phyloP scores from a whole-genome alignment of 306 rosid species.

The Sindora glabra region DNA sequence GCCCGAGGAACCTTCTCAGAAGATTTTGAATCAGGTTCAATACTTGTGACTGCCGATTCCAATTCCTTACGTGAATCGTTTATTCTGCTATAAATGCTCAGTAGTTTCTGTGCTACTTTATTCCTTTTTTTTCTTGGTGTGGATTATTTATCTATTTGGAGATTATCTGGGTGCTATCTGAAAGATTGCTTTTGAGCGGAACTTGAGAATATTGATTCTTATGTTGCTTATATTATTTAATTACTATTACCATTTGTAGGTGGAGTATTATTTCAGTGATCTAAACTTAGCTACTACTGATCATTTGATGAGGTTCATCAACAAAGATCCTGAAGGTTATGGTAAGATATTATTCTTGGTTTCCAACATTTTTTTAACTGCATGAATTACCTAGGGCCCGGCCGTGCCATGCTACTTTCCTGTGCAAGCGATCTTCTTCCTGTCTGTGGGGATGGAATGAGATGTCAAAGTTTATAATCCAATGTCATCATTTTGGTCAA shows the following conservation, averaged over 20 bases:
- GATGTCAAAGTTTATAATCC: neutral
- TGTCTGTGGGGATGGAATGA: slow-evolving; percentile 7
- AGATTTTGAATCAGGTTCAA: slow-evolving; percentile 90
- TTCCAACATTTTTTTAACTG: slow-evolving; percentile 2
- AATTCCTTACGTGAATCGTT: neutral
- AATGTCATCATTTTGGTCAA: neutral
- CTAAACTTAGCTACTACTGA: slow-evolving; percentile 93
- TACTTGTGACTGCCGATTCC: neutral
- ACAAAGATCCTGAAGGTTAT: slow-evolving; percentile 86
- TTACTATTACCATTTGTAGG: slow-evolving; percentile 40
- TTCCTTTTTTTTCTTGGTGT: neutral
- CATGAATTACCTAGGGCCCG: neutral
- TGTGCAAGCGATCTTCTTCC: neutral
- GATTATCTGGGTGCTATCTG: neutral
- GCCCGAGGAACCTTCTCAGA: slow-evolving; percentile 57
- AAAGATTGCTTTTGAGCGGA: neutral
- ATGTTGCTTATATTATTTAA: slow-evolving; percentile 11
- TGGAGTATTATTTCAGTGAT: slow-evolving; percentile 98
- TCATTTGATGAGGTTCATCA: slow-evolving; percentile 94
- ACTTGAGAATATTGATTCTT: slow-evolving; percentile 6
- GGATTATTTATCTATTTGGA: neutral
- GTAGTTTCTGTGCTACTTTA: neutral
- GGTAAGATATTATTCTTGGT: slow-evolving; percentile 40
- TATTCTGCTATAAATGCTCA: neutral
- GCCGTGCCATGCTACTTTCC: slow-evolving; percentile 11